Conservation (phyloP, 192 early-diverging fungal species). For the Backusella psychrophila region DNA sequence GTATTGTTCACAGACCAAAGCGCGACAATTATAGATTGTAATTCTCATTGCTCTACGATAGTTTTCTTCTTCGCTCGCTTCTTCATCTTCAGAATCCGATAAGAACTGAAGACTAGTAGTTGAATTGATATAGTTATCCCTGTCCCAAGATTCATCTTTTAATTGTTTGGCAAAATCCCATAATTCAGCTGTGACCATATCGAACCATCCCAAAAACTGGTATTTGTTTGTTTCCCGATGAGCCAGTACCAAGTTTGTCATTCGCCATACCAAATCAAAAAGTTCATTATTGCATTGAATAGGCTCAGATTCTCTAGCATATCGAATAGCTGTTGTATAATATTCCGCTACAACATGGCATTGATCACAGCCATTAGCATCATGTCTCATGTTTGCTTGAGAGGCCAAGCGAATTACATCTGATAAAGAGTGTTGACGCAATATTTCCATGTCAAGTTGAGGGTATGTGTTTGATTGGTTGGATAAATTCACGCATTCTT, state of each 20-base stretch:
- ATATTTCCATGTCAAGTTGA: not conserved
- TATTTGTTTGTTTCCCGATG: constrained; percentile 14
- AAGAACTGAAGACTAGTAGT: not conserved
- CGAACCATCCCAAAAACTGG: constrained; percentile 13
- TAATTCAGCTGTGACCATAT: not conserved
- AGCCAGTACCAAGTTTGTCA: not conserved
- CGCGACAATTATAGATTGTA: constrained; percentile 14
- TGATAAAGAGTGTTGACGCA: not conserved
- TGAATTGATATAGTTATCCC: not conserved
- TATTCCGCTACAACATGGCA: not conserved
- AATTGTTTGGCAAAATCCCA: constrained; percentile 17
- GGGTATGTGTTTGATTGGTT: not conserved
- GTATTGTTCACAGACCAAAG: constrained; percentile 1
- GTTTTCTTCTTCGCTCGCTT: not conserved
- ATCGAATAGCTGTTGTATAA: not conserved
- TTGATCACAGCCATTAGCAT: not conserved
- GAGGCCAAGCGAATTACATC: not conserved
- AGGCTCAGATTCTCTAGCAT: not conserved
- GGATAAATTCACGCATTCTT: not conserved
- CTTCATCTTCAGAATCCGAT: not conserved
- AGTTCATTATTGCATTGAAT: constrained; percentile 3
- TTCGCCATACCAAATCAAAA: constrained; percentile 8
- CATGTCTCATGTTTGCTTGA: constrained; percentile 8
- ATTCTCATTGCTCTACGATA: constrained; percentile 9
- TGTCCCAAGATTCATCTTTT: constrained; percentile 7